A percentile compares a stretch with the other conserved stretches of the same genome.
Evolutionary conservation across 108 stramenopile species (phyloP).

Genomic region (Cyclotella choctawhatcheeana): DNA sequence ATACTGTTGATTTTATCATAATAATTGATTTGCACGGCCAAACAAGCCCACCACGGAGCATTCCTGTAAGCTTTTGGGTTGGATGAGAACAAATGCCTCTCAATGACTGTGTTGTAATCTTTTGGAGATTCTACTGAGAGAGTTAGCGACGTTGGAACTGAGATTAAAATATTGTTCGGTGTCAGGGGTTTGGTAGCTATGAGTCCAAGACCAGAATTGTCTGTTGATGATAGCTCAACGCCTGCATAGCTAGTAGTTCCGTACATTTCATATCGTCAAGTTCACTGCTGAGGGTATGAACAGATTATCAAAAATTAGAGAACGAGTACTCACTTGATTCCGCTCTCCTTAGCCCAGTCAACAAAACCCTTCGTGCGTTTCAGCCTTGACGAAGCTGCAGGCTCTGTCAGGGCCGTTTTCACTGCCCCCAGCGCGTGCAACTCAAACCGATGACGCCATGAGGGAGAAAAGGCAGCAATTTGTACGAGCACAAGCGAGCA

Average conservation of each 20-base stretch:
- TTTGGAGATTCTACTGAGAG: constrained; percentile 69
- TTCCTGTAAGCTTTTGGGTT: constrained; percentile 54
- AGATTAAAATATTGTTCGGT: constrained; percentile 56
- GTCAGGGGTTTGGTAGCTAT: constrained; percentile 48
- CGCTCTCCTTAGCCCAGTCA: constrained; percentile 53
- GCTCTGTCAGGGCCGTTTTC: constrained; percentile 16
- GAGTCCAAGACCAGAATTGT: constrained; percentile 67
- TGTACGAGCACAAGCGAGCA: background rate
- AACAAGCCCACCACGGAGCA: constrained; percentile 59
- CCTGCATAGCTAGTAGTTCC: constrained; percentile 29
- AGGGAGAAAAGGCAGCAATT: background rate
- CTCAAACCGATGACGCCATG: background rate
- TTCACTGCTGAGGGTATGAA: background rate
- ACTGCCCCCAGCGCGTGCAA: constrained; percentile 8
- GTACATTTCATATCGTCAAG: too few relatives aligned
- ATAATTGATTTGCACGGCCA: constrained; percentile 50
- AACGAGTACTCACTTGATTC: constrained; percentile 38
- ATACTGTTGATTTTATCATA: constrained; percentile 39
- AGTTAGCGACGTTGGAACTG: constrained; percentile 69
- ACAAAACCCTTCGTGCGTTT: constrained; percentile 42
- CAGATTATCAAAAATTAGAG: background rate
- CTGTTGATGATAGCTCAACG: constrained; percentile 30
- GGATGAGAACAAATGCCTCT: constrained; percentile 34
- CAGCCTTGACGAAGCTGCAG: constrained; percentile 24
- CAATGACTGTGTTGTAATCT: constrained; percentile 53